Base-by-base conservation (phyloP, 1,284 basidiomycete species). In the Cryptococcus sp. region DNA sequence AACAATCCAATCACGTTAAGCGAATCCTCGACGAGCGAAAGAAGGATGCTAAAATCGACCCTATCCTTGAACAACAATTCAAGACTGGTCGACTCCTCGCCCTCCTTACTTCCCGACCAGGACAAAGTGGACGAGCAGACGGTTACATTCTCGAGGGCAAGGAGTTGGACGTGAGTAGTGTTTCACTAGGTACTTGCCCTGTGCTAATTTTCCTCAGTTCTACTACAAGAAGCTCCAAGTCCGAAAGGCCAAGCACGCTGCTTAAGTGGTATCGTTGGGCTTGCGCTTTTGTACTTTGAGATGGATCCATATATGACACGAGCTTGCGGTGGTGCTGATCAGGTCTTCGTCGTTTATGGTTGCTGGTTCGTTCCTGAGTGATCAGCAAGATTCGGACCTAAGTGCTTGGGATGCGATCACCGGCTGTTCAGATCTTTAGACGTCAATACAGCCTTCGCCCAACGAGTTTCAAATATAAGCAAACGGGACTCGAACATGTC, bases 91-190 rank as follows among this genome's bases (percentile, higher is more conserved):
- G 73, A 62, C 67, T 79, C 86, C 90, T 80, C 82, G 94, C 93
- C 66, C 70, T 82, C 69, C 88, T 97, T 78, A 85, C 90, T 60
- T 93, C 89, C 78, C 86, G 93, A 77, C 93, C 93, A 58, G 93
- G 93, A 47, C 93, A 97, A 79, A 89, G 86, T 55, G 93, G 93
- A 48, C 90, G 93, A 64, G 86, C 88, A 60, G 94, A 97, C 78
- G 93, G 93, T 55, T 95, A 96, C 81, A 83, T 97, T 64, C 85
- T 97, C 55, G 93, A 97, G 83, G 93, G 93, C 74, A 91, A 91
- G 80, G 93, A 97, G 79, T 86, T 96, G 58, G 92, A 96, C 83
- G 90, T 92, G 70, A 61, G 78, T 70, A 13, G n/a, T 13, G 13
- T 46, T 46, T 44, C 34, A 11, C 50, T 59, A 45, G 31, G 48